phyloP scores from a whole-genome alignment of 1,284 basidiomycete species.

The Microbotryomycetes sp. region DNA sequence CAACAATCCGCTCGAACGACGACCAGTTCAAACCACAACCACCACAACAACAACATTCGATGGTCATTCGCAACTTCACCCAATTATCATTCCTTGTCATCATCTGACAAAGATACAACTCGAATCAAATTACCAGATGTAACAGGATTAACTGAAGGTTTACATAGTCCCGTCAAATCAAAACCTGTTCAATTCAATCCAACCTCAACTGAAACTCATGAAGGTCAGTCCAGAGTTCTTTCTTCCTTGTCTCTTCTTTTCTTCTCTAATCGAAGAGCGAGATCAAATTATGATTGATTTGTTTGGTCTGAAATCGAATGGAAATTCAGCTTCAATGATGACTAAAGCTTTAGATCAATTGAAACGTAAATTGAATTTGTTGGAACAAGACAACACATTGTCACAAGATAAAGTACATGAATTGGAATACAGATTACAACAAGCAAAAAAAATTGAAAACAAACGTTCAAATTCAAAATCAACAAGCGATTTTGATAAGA shows the following conservation, averaged over 20 bases:
- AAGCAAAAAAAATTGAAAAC: not conserved
- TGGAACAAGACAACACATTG: constrained; percentile 33
- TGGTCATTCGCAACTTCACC: not conserved
- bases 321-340: constrained; percentile 14
- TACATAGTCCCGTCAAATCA: constrained; percentile 17
- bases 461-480: too few relatives aligned
- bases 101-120: constrained; percentile 1
- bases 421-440: constrained; percentile 23
- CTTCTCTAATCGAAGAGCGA: too few relatives aligned
- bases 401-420: constrained; percentile 31
- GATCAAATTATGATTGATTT: too few relatives aligned
- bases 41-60: not conserved
- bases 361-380: constrained; percentile 10
- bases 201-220: not conserved
- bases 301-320: too few relatives aligned
- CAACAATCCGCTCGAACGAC: not conserved
- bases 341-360: constrained; percentile 8
- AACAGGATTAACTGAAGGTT: constrained; percentile 35
- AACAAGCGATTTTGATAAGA: too few relatives aligned
- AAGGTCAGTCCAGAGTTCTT: not conserved
- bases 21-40: not conserved
- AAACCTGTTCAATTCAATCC: not conserved
- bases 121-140: constrained; percentile 31
- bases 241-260: too few relatives aligned
- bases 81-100: not conserved